Evolutionary conservation across 768 basidiomycete genomes (phyloP), one percentile per base, ranked within the genome.

Genomic region (Mycena olivaceomarginata): DNA sequence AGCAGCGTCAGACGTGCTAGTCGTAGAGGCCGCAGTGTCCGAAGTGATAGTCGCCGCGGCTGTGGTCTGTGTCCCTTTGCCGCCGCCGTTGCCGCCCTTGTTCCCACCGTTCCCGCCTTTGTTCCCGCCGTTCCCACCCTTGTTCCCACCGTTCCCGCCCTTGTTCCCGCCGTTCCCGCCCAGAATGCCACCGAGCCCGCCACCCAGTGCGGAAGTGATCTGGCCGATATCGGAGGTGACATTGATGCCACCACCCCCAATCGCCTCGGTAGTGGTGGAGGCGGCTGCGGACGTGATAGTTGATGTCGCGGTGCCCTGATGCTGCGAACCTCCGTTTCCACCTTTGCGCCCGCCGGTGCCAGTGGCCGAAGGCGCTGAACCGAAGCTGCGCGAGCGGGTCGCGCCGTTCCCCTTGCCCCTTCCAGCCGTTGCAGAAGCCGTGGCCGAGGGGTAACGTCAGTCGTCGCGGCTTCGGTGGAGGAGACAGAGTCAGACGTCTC

Each of bases 31-130:
- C 1, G 70, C 40, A 16, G 39, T 66, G 1, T 25, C 37, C 22
- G 67, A 60, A 18, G 74, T 64, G 39, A 20, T 39, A 31, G 74
- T 75, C 5, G 60, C 18, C 18, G 67, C 43, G 2, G 60, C 62
- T 10, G n/a, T 56, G 25, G 68, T 64, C 37, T 31, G 57, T 8
- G 64, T 37, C 18, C 43, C 20, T 37, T 73, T 10, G 39, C 40
- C 51, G 20, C 40, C 46, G 4, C 31, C 31, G 31, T 51, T 46
- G 31, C 22, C 63, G 15, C 22, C 71, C 15, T 11, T 16, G 7
- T 20, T 31, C 31, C 31, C 41, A 43, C 60, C 57, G 1, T 40
- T 51, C 3, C 67, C 67, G 53, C 53, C n/a, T 6, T 62, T 62
- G 60, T 39, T 39, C 8, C 60, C 60, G 13, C 16, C 16, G 6